A percentile compares a stretch with the other conserved stretches of the same genome.
phyloP scores from a whole-genome alignment of 1,284 basidiomycete species.

The Marasmius tenuissimus region DNA sequence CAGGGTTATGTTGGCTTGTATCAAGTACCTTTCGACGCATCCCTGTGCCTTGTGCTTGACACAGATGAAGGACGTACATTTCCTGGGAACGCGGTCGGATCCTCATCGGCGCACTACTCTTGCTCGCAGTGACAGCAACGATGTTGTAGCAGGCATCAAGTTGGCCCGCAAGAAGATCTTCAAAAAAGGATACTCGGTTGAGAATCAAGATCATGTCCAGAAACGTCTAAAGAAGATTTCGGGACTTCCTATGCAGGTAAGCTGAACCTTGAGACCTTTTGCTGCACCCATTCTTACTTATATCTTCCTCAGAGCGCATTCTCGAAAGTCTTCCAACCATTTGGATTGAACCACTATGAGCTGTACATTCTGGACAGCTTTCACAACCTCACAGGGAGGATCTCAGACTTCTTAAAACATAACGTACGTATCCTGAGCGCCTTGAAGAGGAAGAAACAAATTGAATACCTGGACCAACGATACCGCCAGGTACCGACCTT shows the following conservation, averaged over 20 bases:
- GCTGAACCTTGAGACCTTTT: too few relatives aligned
- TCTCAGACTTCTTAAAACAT: too few relatives aligned
- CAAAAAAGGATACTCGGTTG: slow-evolving; percentile 12
- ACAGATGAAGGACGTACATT: not conserved
- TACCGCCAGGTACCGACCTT: too few relatives aligned
- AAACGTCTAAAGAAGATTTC: slow-evolving; percentile 13
- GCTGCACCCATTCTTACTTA: too few relatives aligned
- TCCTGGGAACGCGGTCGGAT: not conserved
- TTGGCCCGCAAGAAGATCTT: slow-evolving; percentile 16
- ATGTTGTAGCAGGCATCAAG: not conserved
- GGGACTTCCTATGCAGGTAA: not conserved
- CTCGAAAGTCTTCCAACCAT: too few relatives aligned
- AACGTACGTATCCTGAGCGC: too few relatives aligned
- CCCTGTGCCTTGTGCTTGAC: not conserved
- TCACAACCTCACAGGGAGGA: too few relatives aligned
- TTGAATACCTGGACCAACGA: too few relatives aligned
- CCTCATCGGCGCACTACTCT: slow-evolving; percentile 1
- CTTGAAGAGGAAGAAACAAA: too few relatives aligned
- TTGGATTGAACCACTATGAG: too few relatives aligned
- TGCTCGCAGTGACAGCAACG: slow-evolving; percentile 11
- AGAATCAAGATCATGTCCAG: slow-evolving; percentile 10
- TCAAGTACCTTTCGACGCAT: slow-evolving; percentile 2
- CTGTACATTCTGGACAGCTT: too few relatives aligned
- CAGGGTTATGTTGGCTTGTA: slow-evolving; percentile 20
- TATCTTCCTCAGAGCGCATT: too few relatives aligned